Evolutionary conservation across 768 basidiomycete species (phyloP), one percentile per base, ranked within the genome.

Genomic region (Suillus weaverae): DNA sequence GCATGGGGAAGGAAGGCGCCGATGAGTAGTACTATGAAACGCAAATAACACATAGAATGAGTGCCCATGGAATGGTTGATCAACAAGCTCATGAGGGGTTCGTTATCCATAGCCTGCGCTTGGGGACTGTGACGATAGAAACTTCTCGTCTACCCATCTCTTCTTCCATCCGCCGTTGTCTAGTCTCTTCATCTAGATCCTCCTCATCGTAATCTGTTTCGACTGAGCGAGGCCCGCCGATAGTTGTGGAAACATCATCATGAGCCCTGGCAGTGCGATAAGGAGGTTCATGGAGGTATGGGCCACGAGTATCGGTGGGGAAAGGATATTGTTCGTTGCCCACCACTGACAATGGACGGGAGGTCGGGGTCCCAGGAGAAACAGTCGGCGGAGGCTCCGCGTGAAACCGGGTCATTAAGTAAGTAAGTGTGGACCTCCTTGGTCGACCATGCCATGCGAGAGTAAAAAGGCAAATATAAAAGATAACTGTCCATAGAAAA

Each of bases 111-210:
- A 94, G 77, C 71, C 84, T 87, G 68, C 91, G 89, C 72, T 86
- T 88, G 22, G 92, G 92, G 14, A 87, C 84, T 50, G 86, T 82
- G 66, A 94, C 85, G 70, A 94, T 91, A n/a, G 89, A 90, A 36
- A 94, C 91, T 68, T 94, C 91, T 57, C 92, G 84, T 68, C 91
- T 81, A 44, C 82, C 86, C 84, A 94, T 91, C 75, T 94, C 92
- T 64, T 89, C 88, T 72, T 94, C 92, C 39, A 93, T 92, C 69
- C 85, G 81, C 65, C 86, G 82, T 73, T 92, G 91, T 65, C 87
- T 81, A 14, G 86, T 83, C 57, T 89, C 86, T 67, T 93, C 91
- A 68, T 93, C 91, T 62, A 89, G 79, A 55, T 91, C 89, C 36
- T 89, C 88, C 22, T 91, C 88, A 11, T 85, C 81, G 13, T 85